Base-by-base conservation (phyloP, 2,329 filamentous ascomycete species). In the Xylaria arbuscula region DNA sequence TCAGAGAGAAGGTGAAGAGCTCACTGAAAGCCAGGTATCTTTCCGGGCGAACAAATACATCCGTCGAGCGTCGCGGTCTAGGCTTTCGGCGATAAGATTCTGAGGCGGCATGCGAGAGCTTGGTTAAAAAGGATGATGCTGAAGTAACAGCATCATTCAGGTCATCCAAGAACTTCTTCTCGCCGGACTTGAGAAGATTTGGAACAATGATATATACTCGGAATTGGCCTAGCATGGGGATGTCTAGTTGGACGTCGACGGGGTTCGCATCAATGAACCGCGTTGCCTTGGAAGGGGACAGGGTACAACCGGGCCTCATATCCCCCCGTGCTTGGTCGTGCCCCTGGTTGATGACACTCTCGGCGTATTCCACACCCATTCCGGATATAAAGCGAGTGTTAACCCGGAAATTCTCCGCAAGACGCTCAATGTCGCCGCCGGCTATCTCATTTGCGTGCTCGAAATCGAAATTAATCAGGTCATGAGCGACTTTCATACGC, bases 231-330 rank as follows among this genome's bases (percentile, higher is more conserved):
- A 94, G 82, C 79, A 93, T 87, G 1, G 92, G 92, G 53, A 94
- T 92, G 75, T 94, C 92, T 6, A 93, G 87, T 76, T 94, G 91
- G 34, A 94, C 82, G 73, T 94, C 90, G 50, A 94, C 88, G 0
- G 92, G 92, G 74, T 94, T 94, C 3, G 91, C 89, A 78, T 94
- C 92, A 60, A 93, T 87, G 76, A 91, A 93, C 34, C 92, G 86
- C 0, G 90, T 92, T 19, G 90, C 91, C 78, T 88, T 91, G 48
- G 89, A 89, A 2, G 92, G 92, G 2, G 89, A 86, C 32, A 92
- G 82, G 24, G 87, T 81, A 58, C 84, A 87, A 8, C 86, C 86
- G 3, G 86, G 85, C 69, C 83, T 84, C 55, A 84, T 84, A 32
- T 85, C 83, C 47, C 85, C 79, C 56, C 81, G 81, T 15, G 79